Evolutionary conservation across 2,329 filamentous ascomycete genomes (phyloP), one percentile per base, ranked within the genome.

Genomic region (Trichoderma asperellum): DNA sequence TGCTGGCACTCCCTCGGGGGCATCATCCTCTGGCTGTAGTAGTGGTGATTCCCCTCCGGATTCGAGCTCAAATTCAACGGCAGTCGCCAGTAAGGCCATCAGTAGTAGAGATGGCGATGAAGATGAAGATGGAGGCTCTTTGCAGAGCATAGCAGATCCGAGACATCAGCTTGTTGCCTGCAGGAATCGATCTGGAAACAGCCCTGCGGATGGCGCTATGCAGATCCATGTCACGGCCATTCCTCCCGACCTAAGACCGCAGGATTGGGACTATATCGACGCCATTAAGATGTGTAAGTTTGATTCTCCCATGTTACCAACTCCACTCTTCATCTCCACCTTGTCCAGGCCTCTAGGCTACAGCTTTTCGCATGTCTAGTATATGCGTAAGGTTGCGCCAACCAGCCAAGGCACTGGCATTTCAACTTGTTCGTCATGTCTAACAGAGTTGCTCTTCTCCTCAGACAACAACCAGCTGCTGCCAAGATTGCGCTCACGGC

Each of bases 201-300:
- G 35, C 40, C 29, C 63, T 58, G 21, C 40, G 21, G 32, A 49
- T 55, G 18, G 55, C 40, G 16, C 29, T 16, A 35, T 18, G 29
- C 63, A 67, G 18, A 59, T 67, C 10, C 63, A 59, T 56, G 32
- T 27, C 10, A 37, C 35, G 63, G 18, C 53, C 21, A 37, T 71
- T 35, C 67, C 53, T 58, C 70, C 52, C 18, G 67, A 69, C 27
- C 60, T 69, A 32, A 52, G 67, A 29, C 67, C 67, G 16, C 35
- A 69, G 47, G 43, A 57, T 40, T 69, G 67, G 67, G 67, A 69
- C 34, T 64, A 56, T 32, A 52, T 69, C 32, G 67, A 69, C 29
- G 62, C 62, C 2, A 67, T 70, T 4, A 43, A 68, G 32, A 67
- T 58, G 29, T 67, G 68, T 70, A 61, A 2, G 62, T 66, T 64